phyloP scores from a whole-genome alignment of 768 basidiomycete genomes.

The Steccherinum ochraceum region DNA sequence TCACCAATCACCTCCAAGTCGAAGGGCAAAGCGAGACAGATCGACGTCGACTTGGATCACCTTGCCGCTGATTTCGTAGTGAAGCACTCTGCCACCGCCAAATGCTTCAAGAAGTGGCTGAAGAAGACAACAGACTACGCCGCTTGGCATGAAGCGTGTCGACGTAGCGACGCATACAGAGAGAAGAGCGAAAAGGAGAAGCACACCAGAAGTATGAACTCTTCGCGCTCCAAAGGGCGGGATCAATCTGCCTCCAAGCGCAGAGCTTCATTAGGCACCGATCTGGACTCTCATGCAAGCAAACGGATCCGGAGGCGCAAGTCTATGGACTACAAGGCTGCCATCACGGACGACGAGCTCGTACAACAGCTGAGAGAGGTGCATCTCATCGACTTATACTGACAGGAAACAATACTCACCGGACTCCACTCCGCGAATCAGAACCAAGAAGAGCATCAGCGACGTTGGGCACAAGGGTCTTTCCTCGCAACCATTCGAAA shows the following conservation, averaged over 20 bases:
- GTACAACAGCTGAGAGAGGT: conserved; percentile 67
- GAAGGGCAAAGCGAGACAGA: conserved; percentile 8
- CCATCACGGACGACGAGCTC: conserved; percentile 58
- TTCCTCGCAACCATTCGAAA: conserved; percentile 47
- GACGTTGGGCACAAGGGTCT: conserved; percentile 69
- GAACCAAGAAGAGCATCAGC: conserved; percentile 69
- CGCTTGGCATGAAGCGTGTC: conserved; percentile 58
- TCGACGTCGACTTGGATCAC: conserved; percentile 2
- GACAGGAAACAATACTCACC: background rate
- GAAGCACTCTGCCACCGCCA: conserved; percentile 27
- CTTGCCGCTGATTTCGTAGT: conserved; percentile 4
- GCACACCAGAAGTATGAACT: conserved; percentile 16
- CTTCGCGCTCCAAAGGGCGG: background rate
- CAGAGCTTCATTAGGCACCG: conserved; percentile 10
- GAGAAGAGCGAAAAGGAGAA: conserved; percentile 37
- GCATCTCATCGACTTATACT: conserved; percentile 12
- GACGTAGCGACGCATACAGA: conserved; percentile 55
- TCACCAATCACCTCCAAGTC: background rate
- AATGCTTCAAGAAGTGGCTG: conserved; percentile 41
- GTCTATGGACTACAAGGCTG: conserved; percentile 41
- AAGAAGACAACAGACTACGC: conserved; percentile 34
- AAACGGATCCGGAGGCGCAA: conserved; percentile 27
- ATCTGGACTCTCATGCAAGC: conserved; percentile 18
- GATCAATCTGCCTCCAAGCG: conserved; percentile 18
- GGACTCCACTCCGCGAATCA: conserved; percentile 22